Evolutionary conservation across 176 grass and related monocot species (phyloP), one percentile per base, ranked within the genome.

Genomic region (Carex cristatella): DNA sequence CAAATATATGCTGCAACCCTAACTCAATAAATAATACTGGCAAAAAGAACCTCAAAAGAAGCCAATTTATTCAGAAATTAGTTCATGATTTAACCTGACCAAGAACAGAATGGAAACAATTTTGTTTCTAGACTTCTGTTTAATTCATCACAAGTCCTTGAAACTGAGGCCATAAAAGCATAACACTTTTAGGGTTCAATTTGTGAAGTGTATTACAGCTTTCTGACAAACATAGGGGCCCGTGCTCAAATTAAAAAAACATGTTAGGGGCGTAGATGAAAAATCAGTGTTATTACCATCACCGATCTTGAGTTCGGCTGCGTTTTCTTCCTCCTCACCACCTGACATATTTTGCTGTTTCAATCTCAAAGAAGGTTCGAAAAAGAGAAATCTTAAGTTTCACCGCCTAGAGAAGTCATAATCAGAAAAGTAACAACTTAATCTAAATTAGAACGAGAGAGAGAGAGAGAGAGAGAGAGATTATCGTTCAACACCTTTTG

Each of bases 241-340:
- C n/a, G 10, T 30, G 6, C 19, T 23, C 2, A 64, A 64, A 64
- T 64, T 28, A 3, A 64, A 28, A 31, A 30, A 28, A 64, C 23
- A 23, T 27, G 23, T 64, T 19, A 64, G 61, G 61, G 61, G 61
- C 61, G 3, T 9, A 58, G 40, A 58, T 18, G 18, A 59, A 18
- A 58, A 37, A 38, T 58, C 19, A 76, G 44, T 16, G 27, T 69
- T 1, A 18, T 23, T 3, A 94, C 92, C 95, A 51, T 98, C 92
- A 12, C 92, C 95, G 68, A 98, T 98, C 89, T 98, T 98, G 83
- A 98, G 90, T 56, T 98, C 95, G 5, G 95, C 92, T 2, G 92
- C 95, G 83, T 98, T 98, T 73, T 98, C 95, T 87, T 94, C 95
- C 69, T 98, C 95, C 89, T 98, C 91, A 42, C 81, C 89, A 42